Evolutionary conservation across 2,329 filamentous ascomycete species (phyloP).

Genomic region (Ophiognomonia clavigignenti-juglandacearum): DNA sequence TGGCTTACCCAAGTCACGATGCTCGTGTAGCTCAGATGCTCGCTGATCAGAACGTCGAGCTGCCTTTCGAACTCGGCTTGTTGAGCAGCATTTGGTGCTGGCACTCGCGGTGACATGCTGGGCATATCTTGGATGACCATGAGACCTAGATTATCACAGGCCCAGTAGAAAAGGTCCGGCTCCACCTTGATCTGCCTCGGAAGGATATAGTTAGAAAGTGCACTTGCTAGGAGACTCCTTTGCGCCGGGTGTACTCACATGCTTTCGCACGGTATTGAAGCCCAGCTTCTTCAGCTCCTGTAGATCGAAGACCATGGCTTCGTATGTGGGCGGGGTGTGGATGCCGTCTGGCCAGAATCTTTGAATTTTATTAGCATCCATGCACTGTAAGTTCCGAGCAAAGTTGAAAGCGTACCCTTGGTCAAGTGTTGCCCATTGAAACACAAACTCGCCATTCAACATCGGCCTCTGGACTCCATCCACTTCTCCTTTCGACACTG

Average conservation of each 20-base stretch:
- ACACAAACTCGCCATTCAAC: conserved; percentile 64
- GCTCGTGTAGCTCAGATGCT: conserved; percentile 60
- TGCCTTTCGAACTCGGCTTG: conserved; percentile 63
- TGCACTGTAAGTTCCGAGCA: too few relatives aligned
- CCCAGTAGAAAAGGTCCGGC: conserved; percentile 61
- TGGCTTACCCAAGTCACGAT: conserved; percentile 57
- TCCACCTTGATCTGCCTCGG: conserved; percentile 58
- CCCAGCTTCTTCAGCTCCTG: conserved; percentile 59
- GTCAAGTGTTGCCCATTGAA: conserved; percentile 64
- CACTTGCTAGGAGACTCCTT: not conserved
- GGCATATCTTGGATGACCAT: conserved; percentile 72
- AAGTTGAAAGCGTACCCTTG: too few relatives aligned
- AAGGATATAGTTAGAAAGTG: not conserved
- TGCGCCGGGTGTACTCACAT: conserved; percentile 39
- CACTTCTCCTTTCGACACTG: conserved; percentile 50
- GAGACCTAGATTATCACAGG: conserved; percentile 61
- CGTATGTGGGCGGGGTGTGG: conserved; percentile 57
- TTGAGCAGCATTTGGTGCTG: conserved; percentile 37
- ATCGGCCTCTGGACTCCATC: conserved; percentile 56
- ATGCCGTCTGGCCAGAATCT: conserved; percentile 67
- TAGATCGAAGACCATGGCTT: conserved; percentile 65
- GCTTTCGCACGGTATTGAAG: conserved; percentile 68
- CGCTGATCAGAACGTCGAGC: conserved; percentile 54
- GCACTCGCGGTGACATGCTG: conserved; percentile 36
- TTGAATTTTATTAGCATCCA: too few relatives aligned